Evolutionary conservation across 352 stramenopile species (phyloP).

Genomic region (Phytophthora melonis): DNA sequence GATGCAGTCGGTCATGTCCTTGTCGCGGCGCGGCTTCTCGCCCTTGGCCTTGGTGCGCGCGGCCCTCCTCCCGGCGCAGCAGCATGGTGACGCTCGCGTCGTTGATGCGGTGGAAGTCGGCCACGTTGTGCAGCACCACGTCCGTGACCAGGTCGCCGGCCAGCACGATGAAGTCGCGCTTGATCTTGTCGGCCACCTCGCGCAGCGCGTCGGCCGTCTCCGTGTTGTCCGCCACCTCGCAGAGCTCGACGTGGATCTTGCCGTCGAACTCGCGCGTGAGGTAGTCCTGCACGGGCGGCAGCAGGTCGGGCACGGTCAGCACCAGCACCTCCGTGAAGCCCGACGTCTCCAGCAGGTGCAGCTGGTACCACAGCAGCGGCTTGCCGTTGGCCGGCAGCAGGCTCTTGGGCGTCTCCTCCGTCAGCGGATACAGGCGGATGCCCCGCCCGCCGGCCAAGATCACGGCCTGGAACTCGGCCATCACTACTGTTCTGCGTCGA

Average conservation of each 20-base stretch:
- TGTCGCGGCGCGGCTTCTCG: conserved; percentile 80
- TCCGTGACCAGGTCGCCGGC: conserved; percentile 84
- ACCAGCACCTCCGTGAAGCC: conserved; percentile 83
- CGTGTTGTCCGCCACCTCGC: conserved; percentile 73
- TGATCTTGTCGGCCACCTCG: conserved; percentile 79
- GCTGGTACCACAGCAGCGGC: conserved; percentile 85
- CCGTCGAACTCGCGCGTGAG: conserved; percentile 81
- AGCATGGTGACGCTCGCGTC: conserved; percentile 89
- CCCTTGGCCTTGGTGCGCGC: conserved; percentile 54
- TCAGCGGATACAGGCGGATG: conserved; percentile 83
- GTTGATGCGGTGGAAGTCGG: conserved; percentile 85
- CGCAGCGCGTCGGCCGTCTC: conserved; percentile 82
- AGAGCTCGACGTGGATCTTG: conserved; percentile 82
- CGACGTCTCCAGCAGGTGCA: conserved; percentile 81
- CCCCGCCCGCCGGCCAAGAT: conserved; percentile 83
- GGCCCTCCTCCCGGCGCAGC: conserved; percentile 58
- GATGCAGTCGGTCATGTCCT: conserved; percentile 88
- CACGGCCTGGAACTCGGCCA: conserved; percentile 88
- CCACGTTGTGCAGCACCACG: conserved; percentile 81
- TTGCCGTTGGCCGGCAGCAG: conserved; percentile 71
- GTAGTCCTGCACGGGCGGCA: conserved; percentile 81
- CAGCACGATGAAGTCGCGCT: conserved; percentile 85
- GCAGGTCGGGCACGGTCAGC: conserved; percentile 66
- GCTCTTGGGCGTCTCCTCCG: conserved; percentile 80
- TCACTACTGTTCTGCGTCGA: conserved; percentile 12